Evolutionary conservation across 257 asterid genomes (phyloP).

Genomic region (Handroanthus guayacan): DNA sequence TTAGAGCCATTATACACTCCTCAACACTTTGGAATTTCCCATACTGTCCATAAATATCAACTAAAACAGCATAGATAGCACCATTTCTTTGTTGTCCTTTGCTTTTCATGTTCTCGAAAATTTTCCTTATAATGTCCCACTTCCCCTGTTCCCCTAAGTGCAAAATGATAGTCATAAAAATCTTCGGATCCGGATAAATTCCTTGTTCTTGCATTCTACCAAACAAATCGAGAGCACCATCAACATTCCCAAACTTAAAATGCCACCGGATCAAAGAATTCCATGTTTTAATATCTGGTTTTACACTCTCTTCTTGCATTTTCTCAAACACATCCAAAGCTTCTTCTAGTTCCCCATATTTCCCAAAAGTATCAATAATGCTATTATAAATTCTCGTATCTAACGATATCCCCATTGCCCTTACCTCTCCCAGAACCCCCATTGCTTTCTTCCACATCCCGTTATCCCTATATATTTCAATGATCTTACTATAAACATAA

Average conservation of each 20-base stretch:
- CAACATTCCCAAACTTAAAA: constrained; percentile 71
- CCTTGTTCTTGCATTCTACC: constrained; percentile 82
- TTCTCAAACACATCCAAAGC: constrained; percentile 67
- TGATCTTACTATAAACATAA: constrained; percentile 79
- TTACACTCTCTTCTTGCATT: constrained; percentile 69
- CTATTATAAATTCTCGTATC: constrained; percentile 77
- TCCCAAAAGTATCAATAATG: constrained; percentile 85
- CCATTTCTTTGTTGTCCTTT: constrained; percentile 84
- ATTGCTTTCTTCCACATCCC: constrained; percentile 98
- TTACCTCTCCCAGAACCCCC: constrained; percentile 69
- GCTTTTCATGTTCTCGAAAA: constrained; percentile 58
- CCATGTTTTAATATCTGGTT: constrained; percentile 84
- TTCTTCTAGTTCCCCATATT: constrained; percentile 76
- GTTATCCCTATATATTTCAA: constrained; percentile 79
- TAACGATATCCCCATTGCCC: constrained; percentile 61
- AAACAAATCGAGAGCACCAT: constrained; percentile 66
- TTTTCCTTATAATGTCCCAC: constrained; percentile 64
- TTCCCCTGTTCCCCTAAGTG: constrained; percentile 81
- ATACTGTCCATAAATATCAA: constrained; percentile 85
- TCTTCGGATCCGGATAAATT: constrained; percentile 84
- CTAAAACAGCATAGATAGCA: constrained; percentile 73
- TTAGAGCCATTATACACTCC: constrained; percentile 68
- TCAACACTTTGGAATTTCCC: constrained; percentile 73
- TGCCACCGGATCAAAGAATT: constrained; percentile 87
- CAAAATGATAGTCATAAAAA: constrained; percentile 68